Percentiles rank a stretch among this genome's conserved stretches.
Conservation (phyloP, 139 green algal genomes). For the Micractinium sp. region DNA sequence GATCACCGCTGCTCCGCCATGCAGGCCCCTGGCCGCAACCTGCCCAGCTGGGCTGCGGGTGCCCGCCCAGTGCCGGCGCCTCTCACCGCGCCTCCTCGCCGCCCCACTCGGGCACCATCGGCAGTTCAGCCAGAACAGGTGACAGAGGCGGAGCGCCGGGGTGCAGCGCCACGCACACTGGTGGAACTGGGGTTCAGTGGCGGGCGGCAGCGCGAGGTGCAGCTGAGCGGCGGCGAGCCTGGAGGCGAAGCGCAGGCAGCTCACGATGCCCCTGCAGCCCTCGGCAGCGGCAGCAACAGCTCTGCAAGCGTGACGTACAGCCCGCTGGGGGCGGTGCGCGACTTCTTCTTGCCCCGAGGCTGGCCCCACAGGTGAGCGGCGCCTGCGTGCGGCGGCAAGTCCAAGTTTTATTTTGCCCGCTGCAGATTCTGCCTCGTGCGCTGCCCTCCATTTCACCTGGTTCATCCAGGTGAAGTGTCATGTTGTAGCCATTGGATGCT, state of each 20-base stretch:
- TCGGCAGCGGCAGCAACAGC: background rate
- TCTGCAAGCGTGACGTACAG: too few relatives aligned
- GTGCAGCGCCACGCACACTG: background rate
- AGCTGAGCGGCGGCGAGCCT: background rate
- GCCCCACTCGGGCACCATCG: background rate
- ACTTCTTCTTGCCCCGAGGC: constrained; percentile 76
- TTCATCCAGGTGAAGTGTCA: too few relatives aligned
- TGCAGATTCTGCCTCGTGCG: too few relatives aligned
- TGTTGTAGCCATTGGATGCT: too few relatives aligned
- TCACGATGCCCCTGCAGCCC: background rate
- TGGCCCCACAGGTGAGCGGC: constrained; percentile 58
- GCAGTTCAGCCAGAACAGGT: background rate
- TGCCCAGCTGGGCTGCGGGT: background rate
- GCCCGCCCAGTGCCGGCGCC: background rate
- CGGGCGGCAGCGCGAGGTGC: background rate
- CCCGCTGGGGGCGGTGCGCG: background rate
- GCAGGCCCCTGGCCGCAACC: background rate
- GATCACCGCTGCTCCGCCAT: background rate
- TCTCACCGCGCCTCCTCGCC: background rate
- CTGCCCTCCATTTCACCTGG: too few relatives aligned
- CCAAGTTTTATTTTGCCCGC: too few relatives aligned
- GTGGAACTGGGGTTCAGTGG: background rate
- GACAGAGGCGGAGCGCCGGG: background rate
- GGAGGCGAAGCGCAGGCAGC: background rate
- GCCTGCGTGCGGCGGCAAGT: background rate